Evolutionary conservation across 1,284 basidiomycete genomes (phyloP), one percentile per base, ranked within the genome.

Genomic region (Fistulina hepatica): DNA sequence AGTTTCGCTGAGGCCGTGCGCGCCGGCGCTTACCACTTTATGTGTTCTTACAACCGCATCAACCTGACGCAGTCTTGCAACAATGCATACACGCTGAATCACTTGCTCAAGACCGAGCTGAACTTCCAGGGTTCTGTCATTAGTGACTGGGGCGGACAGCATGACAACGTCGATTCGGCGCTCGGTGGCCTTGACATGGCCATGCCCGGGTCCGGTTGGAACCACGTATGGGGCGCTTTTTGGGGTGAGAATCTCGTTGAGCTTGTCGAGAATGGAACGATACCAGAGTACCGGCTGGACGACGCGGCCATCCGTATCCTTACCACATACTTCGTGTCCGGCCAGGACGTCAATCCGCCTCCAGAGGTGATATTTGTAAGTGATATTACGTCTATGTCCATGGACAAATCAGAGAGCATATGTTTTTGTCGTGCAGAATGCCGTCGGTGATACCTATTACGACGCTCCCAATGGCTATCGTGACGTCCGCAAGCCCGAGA

Each of bases 61-160:
- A 91, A 92, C 55, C 75, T 73, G 22, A 84, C 81, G 0, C 82
- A 77, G 42, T 77, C 84, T 1, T 90, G 85, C 56, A 76, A 86
- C 54, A 88, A 85, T 51, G 67, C 77, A 50, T 70, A 77, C 48
- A 67, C 76, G 24, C 58, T 89, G 53, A 91, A 89, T 59, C 69
- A 76, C 40, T 66, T 90, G 25, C 64, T 92, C 44, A 92, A 92
- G 61, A 62, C 65, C 20, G 83, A 91, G 58, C 72, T 76, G 39
- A 81, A 78, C 3, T 91, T 88, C 69, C 77, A 80, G 55, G 86
- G 86, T 17, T 83, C n/a, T n/a, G 39, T 47, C 9, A 34, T 47
- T 15, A 41, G 39, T 7, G 46, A 47, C 22, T 47, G 46, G 46
- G 46, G 44, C 26, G 46, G 39, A n/a, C 43, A 41, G 21, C 41